Evolutionary conservation across 257 asterid species (phyloP).

Genomic region (Rauvolfia tetraphylla): DNA sequence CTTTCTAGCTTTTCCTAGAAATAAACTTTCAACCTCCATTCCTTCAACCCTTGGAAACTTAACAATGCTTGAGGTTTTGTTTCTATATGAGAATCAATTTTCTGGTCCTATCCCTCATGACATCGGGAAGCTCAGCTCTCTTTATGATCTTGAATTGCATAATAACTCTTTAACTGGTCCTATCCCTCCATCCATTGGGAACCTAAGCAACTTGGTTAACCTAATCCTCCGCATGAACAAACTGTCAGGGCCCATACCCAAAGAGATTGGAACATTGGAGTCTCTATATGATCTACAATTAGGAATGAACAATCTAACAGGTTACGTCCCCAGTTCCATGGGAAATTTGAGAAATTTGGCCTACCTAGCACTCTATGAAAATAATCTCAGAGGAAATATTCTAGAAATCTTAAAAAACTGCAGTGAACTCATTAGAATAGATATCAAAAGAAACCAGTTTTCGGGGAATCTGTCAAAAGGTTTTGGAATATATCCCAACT

Average conservation of each 20-base stretch:
- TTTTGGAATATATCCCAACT: too few relatives aligned
- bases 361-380: background rate
- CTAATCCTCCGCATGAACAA: background rate
- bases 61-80: too few relatives aligned
- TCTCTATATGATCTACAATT: conserved; percentile 1
- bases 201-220: background rate
- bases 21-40: conserved; percentile 11
- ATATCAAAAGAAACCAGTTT: too few relatives aligned
- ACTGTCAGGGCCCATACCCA: background rate
- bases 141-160: background rate
- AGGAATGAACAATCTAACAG: background rate
- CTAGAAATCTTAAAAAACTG: too few relatives aligned
- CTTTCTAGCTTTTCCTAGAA: conserved; percentile 5
- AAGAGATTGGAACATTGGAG: background rate
- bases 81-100: background rate
- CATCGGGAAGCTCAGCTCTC: background rate
- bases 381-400: conserved; percentile 12
- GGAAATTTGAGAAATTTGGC: conserved; percentile 7
- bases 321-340: conserved; percentile 10
- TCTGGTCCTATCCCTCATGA: conserved; percentile 3
- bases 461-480: too few relatives aligned
- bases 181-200: background rate
- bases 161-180: background rate
- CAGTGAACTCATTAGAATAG: too few relatives aligned
- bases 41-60: too few relatives aligned